phyloP scores from a whole-genome alignment of 192 early-diverging fungal genomes.

The Coemansia sp. region DNA sequence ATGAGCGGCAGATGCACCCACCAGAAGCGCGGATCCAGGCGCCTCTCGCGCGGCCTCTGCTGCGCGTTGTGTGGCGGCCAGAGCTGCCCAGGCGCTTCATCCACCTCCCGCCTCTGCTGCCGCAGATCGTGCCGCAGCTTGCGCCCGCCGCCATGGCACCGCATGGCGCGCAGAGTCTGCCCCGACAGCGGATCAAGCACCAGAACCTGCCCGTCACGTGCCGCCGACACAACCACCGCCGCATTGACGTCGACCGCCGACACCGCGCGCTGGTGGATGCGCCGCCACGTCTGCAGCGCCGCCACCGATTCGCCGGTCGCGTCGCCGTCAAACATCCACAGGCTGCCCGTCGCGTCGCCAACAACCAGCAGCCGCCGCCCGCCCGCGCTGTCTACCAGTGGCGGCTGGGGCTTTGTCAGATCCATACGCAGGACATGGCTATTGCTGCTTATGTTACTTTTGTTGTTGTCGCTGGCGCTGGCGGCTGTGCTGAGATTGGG shows the following conservation, averaged over 20 bases:
- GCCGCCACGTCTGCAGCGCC: conserved; percentile 19
- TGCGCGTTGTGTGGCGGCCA: background rate
- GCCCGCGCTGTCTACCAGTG: background rate
- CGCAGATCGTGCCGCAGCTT: background rate
- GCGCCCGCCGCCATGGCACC: conserved; percentile 28
- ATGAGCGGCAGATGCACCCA: conserved; percentile 28
- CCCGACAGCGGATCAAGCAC: conserved; percentile 28
- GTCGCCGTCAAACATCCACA: conserved; percentile 32
- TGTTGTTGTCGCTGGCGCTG: background rate
- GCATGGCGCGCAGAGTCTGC: conserved; percentile 8
- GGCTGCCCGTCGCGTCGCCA: conserved; percentile 32
- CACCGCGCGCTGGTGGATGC: conserved; percentile 29
- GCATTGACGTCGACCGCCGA: conserved; percentile 25
- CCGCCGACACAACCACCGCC: conserved; percentile 23
- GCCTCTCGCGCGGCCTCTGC: background rate
- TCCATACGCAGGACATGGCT: conserved; percentile 6
- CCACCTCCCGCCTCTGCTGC: background rate
- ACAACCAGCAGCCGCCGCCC: conserved; percentile 22
- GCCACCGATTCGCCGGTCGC: background rate
- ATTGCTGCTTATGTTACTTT: background rate
- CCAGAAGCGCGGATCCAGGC: conserved; percentile 34
- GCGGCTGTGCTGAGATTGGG: too few relatives aligned
- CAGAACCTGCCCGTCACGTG: conserved; percentile 32
- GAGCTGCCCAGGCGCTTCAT: background rate
- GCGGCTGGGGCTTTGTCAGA: background rate